Evolutionary conservation across 306 rosid genomes (phyloP), one percentile per base, ranked within the genome.

Genomic region (Medicago arabica): DNA sequence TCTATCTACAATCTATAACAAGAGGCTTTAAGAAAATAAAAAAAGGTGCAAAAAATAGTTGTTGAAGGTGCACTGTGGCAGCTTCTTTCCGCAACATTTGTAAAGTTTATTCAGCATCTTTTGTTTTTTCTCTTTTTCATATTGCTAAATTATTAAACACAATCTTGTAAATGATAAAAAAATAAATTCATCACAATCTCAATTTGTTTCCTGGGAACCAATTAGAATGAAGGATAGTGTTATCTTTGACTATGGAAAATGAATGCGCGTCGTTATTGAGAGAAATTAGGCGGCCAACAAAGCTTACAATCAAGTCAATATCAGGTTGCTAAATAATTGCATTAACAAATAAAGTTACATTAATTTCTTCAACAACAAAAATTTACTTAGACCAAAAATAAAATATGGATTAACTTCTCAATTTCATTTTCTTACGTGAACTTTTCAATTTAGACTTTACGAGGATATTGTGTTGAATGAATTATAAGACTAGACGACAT

Each of bases 221-320:
- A 58, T 58, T 58, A 58, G 38, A 58, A 11, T 58, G 64, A n/a
- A 58, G n/a, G 38, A 58, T 23, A 58, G 64, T 58, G 64, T 5
- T 58, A 58, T 57, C 38, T 58, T 58, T 58, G 36, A 58, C 14
- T 4, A 58, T 25, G 21, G 64, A 58, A 23, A 58, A 58, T 12
- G 38, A 58, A 58, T 23, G 64, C 16, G 63, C 38, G 64, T 58
- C 12, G 34, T 2, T 21, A 58, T 3, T 58, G 38, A n/a, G n/a
- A n/a, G n/a, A 58, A 23, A 46, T 67, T 60, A 60, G 77, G 77
- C 67, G 67, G 63, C 77, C 69, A 59, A 46, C 75, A 46, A 75
- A 38, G 68, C 15, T 16, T 21, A 18, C 74, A 64, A 75, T 7
- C 21, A 40, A 57, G 72, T 83, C 87, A 53, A 61, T 47, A 17